These are phyloP conservation scores for Podospora pseudoanserina DNA, from an alignment of 495 filamentous ascomycete species.

Conservation along the genomic window DNA sequence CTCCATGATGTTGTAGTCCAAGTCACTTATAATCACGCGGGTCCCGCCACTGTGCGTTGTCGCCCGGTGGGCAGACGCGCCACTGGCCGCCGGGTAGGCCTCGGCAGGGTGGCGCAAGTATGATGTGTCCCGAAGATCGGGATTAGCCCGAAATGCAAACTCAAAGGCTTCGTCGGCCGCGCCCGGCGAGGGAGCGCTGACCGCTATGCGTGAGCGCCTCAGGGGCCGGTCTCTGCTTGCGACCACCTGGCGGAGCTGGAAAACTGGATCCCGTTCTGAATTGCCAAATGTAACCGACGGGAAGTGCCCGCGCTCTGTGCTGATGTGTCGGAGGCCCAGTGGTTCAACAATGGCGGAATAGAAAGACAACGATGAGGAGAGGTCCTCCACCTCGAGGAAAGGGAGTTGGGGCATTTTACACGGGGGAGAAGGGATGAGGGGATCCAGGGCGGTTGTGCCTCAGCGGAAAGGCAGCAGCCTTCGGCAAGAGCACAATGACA, in stretches of 20 bases:
- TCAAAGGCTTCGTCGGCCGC: slow-evolving; percentile 44
- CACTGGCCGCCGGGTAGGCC: slow-evolving; percentile 18
- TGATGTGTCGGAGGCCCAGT: slow-evolving; percentile 68
- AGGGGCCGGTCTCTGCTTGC: slow-evolving; percentile 26
- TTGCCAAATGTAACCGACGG: slow-evolving; percentile 34
- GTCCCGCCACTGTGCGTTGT: slow-evolving; percentile 29
- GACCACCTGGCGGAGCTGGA: slow-evolving; percentile 39
- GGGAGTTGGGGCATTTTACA: slow-evolving; percentile 30
- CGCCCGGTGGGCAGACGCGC: slow-evolving; percentile 20
- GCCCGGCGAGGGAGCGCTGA: slow-evolving; percentile 40
- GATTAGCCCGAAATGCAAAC: slow-evolving; percentile 40
- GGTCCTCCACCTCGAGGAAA: slow-evolving; percentile 61
- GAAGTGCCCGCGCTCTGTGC: slow-evolving; percentile 34
- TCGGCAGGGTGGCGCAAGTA: slow-evolving; percentile 22
- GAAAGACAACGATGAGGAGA: slow-evolving; percentile 74
- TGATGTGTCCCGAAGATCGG: slow-evolving; percentile 22
- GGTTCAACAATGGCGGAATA: slow-evolving; percentile 73
- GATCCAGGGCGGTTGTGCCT: slow-evolving; percentile 25
- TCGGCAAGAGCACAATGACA: slow-evolving; percentile 2
- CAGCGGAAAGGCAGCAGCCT: slow-evolving; percentile 22
- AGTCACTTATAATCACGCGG: slow-evolving; percentile 40
- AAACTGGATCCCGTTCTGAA: slow-evolving; percentile 28
- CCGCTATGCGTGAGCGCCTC: slow-evolving; percentile 37
- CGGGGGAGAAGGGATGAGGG: background rate
- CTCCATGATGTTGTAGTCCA: slow-evolving; percentile 52